These are phyloP conservation scores for Passalora sequoiae DNA, from an alignment of 2,329 filamentous ascomycete genomes.

Conservation along the genomic window DNA sequence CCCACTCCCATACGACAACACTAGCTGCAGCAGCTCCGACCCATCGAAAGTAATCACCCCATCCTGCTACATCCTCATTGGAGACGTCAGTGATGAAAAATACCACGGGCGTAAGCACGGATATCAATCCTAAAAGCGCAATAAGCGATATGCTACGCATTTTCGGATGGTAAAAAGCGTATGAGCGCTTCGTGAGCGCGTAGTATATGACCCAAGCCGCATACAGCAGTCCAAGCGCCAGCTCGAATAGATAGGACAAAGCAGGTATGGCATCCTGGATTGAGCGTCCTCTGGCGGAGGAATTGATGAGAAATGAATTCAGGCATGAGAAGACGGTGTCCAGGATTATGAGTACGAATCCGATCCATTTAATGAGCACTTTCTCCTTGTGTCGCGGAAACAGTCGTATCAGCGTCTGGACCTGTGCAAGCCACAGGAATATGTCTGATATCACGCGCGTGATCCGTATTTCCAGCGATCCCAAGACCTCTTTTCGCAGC, in stretches of 20 bases:
- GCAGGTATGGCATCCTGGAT: conserved; percentile 90
- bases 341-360: conserved; percentile 84
- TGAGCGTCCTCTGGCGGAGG: conserved; percentile 56
- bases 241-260: conserved; percentile 82
- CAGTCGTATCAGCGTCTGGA: conserved; percentile 89
- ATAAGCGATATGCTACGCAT: conserved; percentile 87
- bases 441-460: conserved; percentile 92
- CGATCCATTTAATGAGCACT: conserved; percentile 97
- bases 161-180: conserved; percentile 81
- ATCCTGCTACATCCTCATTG: conserved; percentile 77
- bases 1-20: conserved; percentile 98
- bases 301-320: conserved; percentile 70
- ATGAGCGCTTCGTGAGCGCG: conserved; percentile 82
- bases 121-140: conserved; percentile 68
- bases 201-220: conserved; percentile 94
- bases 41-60: conserved; percentile 95
- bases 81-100: conserved; percentile 92
- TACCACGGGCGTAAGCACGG: conserved; percentile 82
- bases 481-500: conserved; percentile 73
- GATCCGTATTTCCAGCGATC: conserved; percentile 78
- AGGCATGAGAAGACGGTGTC: conserved; percentile 88
- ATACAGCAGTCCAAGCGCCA: conserved; percentile 80
- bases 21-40: conserved; percentile 91
- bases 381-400: conserved; percentile 97
- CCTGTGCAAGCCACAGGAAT: conserved; percentile 94